Evolutionary conservation across 2,329 filamentous ascomycete genomes (phyloP), one percentile per base, ranked within the genome.

Genomic region (Microsporum canis): DNA sequence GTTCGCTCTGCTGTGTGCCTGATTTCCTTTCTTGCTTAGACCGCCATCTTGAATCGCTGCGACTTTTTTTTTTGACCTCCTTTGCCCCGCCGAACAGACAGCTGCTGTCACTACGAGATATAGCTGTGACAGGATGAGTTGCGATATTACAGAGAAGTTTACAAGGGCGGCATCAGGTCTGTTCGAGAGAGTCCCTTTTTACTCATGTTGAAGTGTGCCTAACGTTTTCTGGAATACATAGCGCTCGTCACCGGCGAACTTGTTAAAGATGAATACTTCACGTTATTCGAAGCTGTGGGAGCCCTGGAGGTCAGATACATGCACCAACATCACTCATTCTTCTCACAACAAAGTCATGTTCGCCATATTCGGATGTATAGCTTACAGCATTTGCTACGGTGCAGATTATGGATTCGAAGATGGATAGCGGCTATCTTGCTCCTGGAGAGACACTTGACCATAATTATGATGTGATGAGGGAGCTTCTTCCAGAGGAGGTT

Each of bases 381-480:
- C 34, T 39, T 12, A 57, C 55, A 43, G 12, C 8, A 23, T 6
- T 53, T 6, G 49, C 49, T 7, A n/a, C 5, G 12, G 17, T 62
- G 38, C 69, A 99, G 94, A 96, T 99, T 68, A 96, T 96, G 89
- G 94, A 99, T 70, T 86, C 89, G 0, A 99, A 97, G 76, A 99
- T 99, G 94, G 94, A 99, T 74, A 96, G 90, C 70, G 94, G 94
- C 33, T 91, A 87, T 66, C 79, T 95, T 5, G 81, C 84, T 23
- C 84, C 87, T 5, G 88, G 86, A 34, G 89, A 96, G 69, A 73
- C 62, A 65, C 82, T 92, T 38, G 89, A 95, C 63, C 87, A 92
- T 65, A 82, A 88, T 58, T 95, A 92, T 73, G 87, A 96, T 69
- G 83, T 91, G 45, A 77, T 83, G 49, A 79, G 80, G 55, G 77